Evolutionary conservation across 2,329 filamentous ascomycete genomes (phyloP).

Genomic region (Ascochyta viciae-villosae): DNA sequence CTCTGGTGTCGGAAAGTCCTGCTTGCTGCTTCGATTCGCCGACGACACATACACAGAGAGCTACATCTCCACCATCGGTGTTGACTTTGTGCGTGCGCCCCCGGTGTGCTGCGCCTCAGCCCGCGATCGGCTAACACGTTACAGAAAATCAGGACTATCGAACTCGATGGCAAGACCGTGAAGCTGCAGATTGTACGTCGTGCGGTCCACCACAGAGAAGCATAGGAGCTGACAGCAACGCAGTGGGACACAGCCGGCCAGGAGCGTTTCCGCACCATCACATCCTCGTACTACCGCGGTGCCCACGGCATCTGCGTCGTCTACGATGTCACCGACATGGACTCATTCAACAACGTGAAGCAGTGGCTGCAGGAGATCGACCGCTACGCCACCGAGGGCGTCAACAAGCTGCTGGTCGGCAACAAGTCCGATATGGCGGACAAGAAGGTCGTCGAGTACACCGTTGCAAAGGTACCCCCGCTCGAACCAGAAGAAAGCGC

Average conservation of each 20-base stretch:
- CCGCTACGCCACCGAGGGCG: conserved; percentile 97
- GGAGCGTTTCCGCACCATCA: conserved; percentile 99
- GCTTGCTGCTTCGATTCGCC: conserved; percentile 94
- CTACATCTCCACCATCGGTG: conserved; percentile 99
- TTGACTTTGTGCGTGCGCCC: conserved; percentile 72
- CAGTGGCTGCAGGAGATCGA: conserved; percentile 99
- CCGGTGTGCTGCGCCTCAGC: conserved; percentile 35
- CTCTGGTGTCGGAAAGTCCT: conserved; percentile 99
- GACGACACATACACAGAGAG: conserved; percentile 93
- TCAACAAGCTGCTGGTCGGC: conserved; percentile 98
- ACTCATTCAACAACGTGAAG: conserved; percentile 99
- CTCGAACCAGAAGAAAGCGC: neutral
- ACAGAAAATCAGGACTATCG: conserved; percentile 99
- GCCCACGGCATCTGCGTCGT: conserved; percentile 99
- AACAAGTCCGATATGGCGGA: conserved; percentile 99
- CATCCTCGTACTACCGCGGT: conserved; percentile 98
- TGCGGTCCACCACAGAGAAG: neutral
- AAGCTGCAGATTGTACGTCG: conserved; percentile 86
- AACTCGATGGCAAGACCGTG: conserved; percentile 99
- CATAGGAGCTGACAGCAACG: conserved; percentile 28
- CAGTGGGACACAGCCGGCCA: conserved; percentile 99
- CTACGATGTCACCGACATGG: conserved; percentile 99
- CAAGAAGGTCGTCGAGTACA: conserved; percentile 99
- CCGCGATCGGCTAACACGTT: conserved; percentile 32
- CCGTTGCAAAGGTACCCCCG: conserved; percentile 87